phyloP scores from a whole-genome alignment of 805 yeast species.

The Vanderwaltozyma verrucispora region DNA sequence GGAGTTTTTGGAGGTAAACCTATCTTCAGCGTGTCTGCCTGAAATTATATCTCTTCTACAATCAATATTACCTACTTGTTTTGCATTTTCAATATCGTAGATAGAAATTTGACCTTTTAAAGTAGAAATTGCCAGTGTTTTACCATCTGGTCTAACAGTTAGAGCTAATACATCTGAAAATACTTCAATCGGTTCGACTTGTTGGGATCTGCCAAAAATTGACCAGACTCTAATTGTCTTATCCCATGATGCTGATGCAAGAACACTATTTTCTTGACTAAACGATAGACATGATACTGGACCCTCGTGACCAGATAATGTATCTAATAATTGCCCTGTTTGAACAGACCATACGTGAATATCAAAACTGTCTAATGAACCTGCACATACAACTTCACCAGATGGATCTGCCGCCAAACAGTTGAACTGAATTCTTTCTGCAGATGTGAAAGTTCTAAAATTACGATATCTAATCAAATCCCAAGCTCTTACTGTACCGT shows the following conservation, averaged over 20 bases:
- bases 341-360: constrained; percentile 97
- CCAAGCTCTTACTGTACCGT: constrained; percentile 97
- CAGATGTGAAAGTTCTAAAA: constrained; percentile 88
- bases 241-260: constrained; percentile 96
- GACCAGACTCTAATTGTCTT: constrained; percentile 90
- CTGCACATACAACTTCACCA: constrained; percentile 95
- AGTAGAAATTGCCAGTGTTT: constrained; percentile 78
- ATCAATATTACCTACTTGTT: constrained; percentile 74
- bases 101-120: constrained; percentile 78
- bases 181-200: constrained; percentile 83
- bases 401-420: constrained; percentile 92
- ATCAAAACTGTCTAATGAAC: constrained; percentile 80
- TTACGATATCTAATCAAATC: constrained; percentile 87
- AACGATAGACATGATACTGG: constrained; percentile 85
- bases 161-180: constrained; percentile 75
- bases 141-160: constrained; percentile 87
- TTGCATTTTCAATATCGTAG: constrained; percentile 75
- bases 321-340: constrained; percentile 82
- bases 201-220: constrained; percentile 76
- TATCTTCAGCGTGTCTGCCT: constrained; percentile 75
- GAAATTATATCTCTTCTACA: constrained; percentile 77
- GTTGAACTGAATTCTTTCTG: constrained; percentile 77
- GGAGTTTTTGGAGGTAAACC: constrained; percentile 72
- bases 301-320: constrained; percentile 88
- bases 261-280: constrained; percentile 61